A percentile compares a stretch with the other conserved stretches of the same genome.
phyloP scores from a whole-genome alignment of 345 rosid species.

The Euphorbia lathyris region DNA sequence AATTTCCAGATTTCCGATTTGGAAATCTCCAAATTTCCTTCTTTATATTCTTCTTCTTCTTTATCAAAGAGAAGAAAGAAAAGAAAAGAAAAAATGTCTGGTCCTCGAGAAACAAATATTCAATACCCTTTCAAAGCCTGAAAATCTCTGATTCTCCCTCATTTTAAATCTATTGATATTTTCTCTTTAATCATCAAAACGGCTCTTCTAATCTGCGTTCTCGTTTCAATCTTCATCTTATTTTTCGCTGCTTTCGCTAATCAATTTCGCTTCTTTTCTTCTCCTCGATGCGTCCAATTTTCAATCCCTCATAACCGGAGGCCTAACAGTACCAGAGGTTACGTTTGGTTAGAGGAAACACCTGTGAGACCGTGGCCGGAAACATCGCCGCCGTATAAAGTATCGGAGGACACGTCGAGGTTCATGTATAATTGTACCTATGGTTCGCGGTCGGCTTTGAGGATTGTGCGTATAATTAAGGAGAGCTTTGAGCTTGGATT shows the following conservation, averaged over 20 bases:
- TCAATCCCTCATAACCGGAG: conserved; percentile 21
- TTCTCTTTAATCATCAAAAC: conserved; percentile 38
- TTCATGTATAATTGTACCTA: conserved; percentile 63
- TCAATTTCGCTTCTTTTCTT: conserved; percentile 17
- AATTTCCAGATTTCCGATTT: too few relatives aligned
- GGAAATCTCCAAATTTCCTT: too few relatives aligned
- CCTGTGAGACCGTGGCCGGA: conserved; percentile 49
- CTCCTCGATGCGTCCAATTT: conserved; percentile 25
- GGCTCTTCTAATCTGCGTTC: conserved; percentile 36
- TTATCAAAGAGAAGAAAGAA: not conserved
- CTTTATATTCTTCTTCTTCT: not conserved
- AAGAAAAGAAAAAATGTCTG: too few relatives aligned
- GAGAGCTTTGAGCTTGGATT: conserved; percentile 74
- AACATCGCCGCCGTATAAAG: conserved; percentile 52
- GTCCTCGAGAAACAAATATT: conserved; percentile 21
- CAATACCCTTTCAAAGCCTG: conserved; percentile 37
- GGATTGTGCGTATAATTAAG: conserved; percentile 72
- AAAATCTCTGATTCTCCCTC: conserved; percentile 33
- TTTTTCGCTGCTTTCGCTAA: conserved; percentile 37
- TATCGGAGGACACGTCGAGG: conserved; percentile 62
- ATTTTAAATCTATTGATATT: conserved; percentile 30
- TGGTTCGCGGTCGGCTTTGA: conserved; percentile 72
- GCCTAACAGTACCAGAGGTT: conserved; percentile 66
- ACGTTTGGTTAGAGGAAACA: conserved; percentile 72
- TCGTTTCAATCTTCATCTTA: conserved; percentile 45